Base-by-base conservation (phyloP, 2,329 filamentous ascomycete species). In the Cladosporium phlei region DNA sequence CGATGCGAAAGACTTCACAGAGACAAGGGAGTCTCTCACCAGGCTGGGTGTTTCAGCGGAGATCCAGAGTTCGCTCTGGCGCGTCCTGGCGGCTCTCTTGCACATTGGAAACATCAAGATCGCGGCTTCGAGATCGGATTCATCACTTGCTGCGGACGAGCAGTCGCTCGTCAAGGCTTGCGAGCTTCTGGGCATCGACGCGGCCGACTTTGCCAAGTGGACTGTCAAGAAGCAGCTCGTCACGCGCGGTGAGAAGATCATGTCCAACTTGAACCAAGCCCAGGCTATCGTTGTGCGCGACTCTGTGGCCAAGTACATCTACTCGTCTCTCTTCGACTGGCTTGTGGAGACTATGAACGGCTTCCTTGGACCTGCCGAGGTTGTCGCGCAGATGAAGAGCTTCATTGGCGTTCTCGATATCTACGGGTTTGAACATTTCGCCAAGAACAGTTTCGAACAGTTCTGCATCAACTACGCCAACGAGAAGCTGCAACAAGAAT, bases 401-500 rank as follows among this genome's bases (percentile, higher is more conserved):
- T 98, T 98, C 68, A 98, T 98, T 60, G 93, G 93, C 67, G 93
- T 98, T 38, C 79, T 98, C 54, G 93, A 98, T 87, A 98, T 98
- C 58, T 97, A 97, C 69, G 91, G 91, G 54, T 98, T 98, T 63
- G 93, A 98, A 68, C 93, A 97, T 70, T 98, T 98, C 63, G 91
- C 93, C 52, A 97, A 96, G 76, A 98, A 98, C 73, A 98, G 93
- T 1, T 98, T 98, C 61, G 93, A 98, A 67, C 93, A 98, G 67
- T 98, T 98, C 70, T 98, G 93, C 71, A 98, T 98, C 79, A 98
- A 98, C 70, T 98, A 98, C 63, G 93, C 93, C 69, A 98, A 98
- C 69, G 93, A 98, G 70, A 98, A 98, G 71, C 75, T 98, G 46
- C 93, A 98, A 66, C 93, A 98, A 67, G 91, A 97, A 66, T 98